Evolutionary conservation across 2,329 filamentous ascomycete species (phyloP).

Genomic region (Dactylellina drechsleri): DNA sequence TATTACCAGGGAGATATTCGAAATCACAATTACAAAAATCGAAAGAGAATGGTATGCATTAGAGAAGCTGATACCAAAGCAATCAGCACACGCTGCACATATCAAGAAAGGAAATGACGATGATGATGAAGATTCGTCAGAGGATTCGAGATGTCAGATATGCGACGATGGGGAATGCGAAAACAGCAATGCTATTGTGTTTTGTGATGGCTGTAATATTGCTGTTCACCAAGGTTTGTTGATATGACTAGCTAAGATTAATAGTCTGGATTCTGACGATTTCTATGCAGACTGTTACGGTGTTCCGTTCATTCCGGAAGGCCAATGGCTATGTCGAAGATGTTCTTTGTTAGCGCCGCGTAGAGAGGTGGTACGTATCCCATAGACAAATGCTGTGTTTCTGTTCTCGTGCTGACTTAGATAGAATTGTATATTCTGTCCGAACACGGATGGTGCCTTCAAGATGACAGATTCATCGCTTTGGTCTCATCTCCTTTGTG

Average conservation of each 20-base stretch:
- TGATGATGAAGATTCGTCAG: slow-evolving; percentile 66
- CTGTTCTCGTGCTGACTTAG: background rate
- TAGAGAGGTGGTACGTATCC: slow-evolving; percentile 77
- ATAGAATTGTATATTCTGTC: slow-evolving; percentile 95
- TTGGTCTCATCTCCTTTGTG: slow-evolving; percentile 95
- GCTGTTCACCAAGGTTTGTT: slow-evolving; percentile 80
- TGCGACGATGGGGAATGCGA: slow-evolving; percentile 99
- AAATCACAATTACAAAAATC: slow-evolving; percentile 98
- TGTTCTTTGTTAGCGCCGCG: slow-evolving; percentile 89
- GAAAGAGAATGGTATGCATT: slow-evolving; percentile 98
- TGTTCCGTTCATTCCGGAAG: slow-evolving; percentile 97
- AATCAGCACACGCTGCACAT: slow-evolving; percentile 91
- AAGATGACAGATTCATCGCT: slow-evolving; percentile 97
- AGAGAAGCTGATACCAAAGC: slow-evolving; percentile 95
- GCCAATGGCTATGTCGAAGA: slow-evolving; percentile 96
- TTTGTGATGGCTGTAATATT: slow-evolving; percentile 96
- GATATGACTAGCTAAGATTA: background rate
- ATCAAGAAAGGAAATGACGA: slow-evolving; percentile 65
- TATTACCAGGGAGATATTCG: slow-evolving; percentile 92
- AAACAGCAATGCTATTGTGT: slow-evolving; percentile 98
- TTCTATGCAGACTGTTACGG: slow-evolving; percentile 81
- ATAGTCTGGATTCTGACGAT: background rate
- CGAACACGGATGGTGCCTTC: slow-evolving; percentile 96
- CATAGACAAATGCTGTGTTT: background rate
- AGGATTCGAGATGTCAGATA: slow-evolving; percentile 96